phyloP scores from a whole-genome alignment of 768 basidiomycete genomes.

The Neoboletus subvelutipes region DNA sequence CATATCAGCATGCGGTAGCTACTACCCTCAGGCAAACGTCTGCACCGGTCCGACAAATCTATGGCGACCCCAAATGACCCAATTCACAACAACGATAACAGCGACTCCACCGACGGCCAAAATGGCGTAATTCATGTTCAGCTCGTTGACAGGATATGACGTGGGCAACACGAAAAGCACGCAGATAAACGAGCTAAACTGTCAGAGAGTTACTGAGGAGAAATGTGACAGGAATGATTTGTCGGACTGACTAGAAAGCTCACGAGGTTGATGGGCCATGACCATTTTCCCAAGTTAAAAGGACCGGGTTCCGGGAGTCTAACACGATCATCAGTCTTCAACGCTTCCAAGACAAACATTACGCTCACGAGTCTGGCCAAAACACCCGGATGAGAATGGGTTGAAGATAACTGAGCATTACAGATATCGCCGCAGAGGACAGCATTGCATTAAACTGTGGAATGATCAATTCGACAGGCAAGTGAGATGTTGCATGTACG shows the following conservation, averaged over 20 bases:
- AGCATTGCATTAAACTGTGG: slow-evolving; percentile 53
- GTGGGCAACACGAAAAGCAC: slow-evolving; percentile 57
- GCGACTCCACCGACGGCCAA: slow-evolving; percentile 50
- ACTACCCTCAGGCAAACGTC: slow-evolving; percentile 26
- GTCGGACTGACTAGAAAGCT: slow-evolving; percentile 42
- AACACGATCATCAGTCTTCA: neutral
- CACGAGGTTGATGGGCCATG: slow-evolving; percentile 49
- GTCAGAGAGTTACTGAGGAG: slow-evolving; percentile 1
- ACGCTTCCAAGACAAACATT: neutral
- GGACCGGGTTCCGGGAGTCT: slow-evolving; percentile 49
- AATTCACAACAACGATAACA: slow-evolving; percentile 44
- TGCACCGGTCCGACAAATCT: slow-evolving; percentile 47
- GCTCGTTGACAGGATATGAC: slow-evolving; percentile 45
- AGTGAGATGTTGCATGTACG: slow-evolving; percentile 16
- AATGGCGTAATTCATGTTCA: slow-evolving; percentile 60
- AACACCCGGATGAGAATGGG: slow-evolving; percentile 58
- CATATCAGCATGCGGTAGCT: neutral
- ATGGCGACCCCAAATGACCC: slow-evolving; percentile 48
- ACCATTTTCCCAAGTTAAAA: slow-evolving; percentile 53
- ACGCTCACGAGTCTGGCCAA: slow-evolving; percentile 50
- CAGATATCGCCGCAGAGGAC: slow-evolving; percentile 55
- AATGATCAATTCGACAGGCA: neutral
- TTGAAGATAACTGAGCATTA: slow-evolving; percentile 58
- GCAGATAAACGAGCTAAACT: slow-evolving; percentile 56
- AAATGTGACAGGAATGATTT: neutral